Percentiles rank a stretch among this genome's conserved stretches.
These are phyloP conservation scores for Begonia fuchsioides DNA, from an alignment of 306 rosid genomes.

Conservation along the genomic window DNA sequence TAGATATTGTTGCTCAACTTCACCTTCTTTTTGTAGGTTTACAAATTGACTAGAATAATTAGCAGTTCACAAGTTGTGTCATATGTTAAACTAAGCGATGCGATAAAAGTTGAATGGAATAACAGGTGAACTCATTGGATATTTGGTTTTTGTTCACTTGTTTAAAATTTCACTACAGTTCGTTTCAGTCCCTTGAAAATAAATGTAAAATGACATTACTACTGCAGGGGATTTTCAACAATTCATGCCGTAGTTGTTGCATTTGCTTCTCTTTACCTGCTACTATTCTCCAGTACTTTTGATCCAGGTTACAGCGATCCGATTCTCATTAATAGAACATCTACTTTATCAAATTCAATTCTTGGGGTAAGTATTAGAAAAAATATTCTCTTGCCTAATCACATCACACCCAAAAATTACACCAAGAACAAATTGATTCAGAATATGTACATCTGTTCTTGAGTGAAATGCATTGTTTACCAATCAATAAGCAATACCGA, in stretches of 20 bases:
- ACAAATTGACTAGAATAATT: slow-evolving; percentile 38
- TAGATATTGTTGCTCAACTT: neutral
- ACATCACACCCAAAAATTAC: neutral
- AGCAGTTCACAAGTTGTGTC: slow-evolving; percentile 34
- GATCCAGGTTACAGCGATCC: slow-evolving; percentile 25
- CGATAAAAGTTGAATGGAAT: slow-evolving; percentile 72
- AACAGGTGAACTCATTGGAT: slow-evolving; percentile 44
- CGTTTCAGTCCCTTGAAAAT: slow-evolving; percentile 4
- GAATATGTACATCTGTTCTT: neutral
- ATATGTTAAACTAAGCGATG: slow-evolving; percentile 36
- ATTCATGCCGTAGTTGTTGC: slow-evolving; percentile 70
- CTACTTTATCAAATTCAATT: slow-evolving; percentile 52
- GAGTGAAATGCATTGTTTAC: neutral
- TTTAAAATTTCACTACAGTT: slow-evolving; percentile 2
- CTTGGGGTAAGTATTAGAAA: slow-evolving; percentile 54
- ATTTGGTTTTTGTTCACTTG: slow-evolving; percentile 4
- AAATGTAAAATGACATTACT: slow-evolving; percentile 6
- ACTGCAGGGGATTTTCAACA: slow-evolving; percentile 81
- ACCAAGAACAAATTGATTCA: neutral
- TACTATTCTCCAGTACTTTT: slow-evolving; percentile 50
- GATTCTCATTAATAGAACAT: slow-evolving; percentile 44
- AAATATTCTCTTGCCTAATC: neutral
- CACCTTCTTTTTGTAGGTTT: slow-evolving; percentile 41
- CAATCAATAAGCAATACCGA: neutral
- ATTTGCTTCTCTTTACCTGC: slow-evolving; percentile 45